A percentile compares a stretch with the other conserved stretches of the same genome.
Evolutionary conservation across 495 filamentous ascomycete genomes (phyloP).

Genomic region (Penicillium salamii): DNA sequence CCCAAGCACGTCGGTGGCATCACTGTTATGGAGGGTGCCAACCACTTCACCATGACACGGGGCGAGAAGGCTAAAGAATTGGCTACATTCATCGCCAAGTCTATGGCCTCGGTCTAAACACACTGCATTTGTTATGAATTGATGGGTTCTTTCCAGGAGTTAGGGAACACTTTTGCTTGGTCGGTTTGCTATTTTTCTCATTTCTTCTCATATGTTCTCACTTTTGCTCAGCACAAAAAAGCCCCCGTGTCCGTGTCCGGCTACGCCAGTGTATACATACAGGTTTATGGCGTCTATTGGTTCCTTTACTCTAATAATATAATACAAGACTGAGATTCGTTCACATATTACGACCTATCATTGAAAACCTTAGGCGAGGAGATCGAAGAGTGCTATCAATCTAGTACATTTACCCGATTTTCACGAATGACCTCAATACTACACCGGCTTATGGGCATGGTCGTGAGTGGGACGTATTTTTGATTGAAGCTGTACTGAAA

Average conservation of each 20-base stretch:
- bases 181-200: not conserved
- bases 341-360: too few species aligned
- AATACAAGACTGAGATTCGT: not conserved
- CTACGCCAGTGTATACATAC: slow-evolving; percentile 9
- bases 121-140: slow-evolving; percentile 1
- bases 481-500: not conserved
- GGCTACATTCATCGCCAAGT: slow-evolving; percentile 31
- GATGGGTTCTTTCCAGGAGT: not conserved
- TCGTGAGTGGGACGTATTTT: not conserved
- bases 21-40: slow-evolving; percentile 37
- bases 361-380: too few species aligned
- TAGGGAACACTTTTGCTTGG: not conserved
- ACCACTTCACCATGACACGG: slow-evolving; percentile 43
- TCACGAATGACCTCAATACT: too few species aligned
- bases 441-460: too few species aligned
- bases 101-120: slow-evolving; percentile 19
- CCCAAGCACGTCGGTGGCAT: slow-evolving; percentile 63
- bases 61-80: slow-evolving; percentile 38
- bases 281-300: not conserved
- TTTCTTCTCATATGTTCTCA: slow-evolving; percentile 1
- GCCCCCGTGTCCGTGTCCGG: not conserved
- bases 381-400: too few species aligned
- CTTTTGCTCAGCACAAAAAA: not conserved
- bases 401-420: too few species aligned
- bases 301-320: not conserved